Percentiles rank a stretch among this genome's conserved stretches.
phyloP scores from a whole-genome alignment of 768 basidiomycete species.

The Crassisporium funariophilum region DNA sequence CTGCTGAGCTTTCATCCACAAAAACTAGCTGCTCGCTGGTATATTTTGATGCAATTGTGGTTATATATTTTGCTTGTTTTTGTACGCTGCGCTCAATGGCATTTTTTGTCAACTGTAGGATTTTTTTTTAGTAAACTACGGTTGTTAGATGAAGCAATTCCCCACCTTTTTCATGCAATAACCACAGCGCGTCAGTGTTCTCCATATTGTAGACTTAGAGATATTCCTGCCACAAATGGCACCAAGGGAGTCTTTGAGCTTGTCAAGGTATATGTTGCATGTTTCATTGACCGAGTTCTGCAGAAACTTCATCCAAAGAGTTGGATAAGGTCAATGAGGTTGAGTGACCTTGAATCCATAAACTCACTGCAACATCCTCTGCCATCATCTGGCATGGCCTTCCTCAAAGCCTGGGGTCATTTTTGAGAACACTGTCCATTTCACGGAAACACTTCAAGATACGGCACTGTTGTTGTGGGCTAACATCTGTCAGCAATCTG shows the following conservation, averaged over 20 bases:
- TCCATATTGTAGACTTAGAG: slow-evolving; percentile 15
- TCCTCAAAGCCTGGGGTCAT: background rate
- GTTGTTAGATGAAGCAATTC: background rate
- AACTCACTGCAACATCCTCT: background rate
- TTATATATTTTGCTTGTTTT: slow-evolving; percentile 13
- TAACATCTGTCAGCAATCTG: background rate
- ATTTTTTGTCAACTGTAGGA: slow-evolving; percentile 13
- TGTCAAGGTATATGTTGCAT: slow-evolving; percentile 18
- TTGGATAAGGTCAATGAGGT: background rate
- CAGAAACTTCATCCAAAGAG: slow-evolving; percentile 11
- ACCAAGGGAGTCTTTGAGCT: slow-evolving; percentile 18
- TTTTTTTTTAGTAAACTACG: background rate
- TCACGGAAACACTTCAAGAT: background rate
- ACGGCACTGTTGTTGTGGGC: background rate
- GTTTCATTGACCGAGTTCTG: slow-evolving; percentile 16
- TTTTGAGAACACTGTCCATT: background rate
- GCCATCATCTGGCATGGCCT: background rate
- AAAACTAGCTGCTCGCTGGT: slow-evolving; percentile 26
- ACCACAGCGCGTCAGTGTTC: slow-evolving; percentile 16
- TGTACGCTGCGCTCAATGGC: slow-evolving; percentile 24
- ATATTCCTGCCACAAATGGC: slow-evolving; percentile 8
- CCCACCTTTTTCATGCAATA: slow-evolving; percentile 26
- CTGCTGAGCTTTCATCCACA: slow-evolving; percentile 32
- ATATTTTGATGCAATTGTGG: slow-evolving; percentile 17
- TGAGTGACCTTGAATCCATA: background rate